Base-by-base conservation (phyloP, 208 protist genomes). In the Trypanosoma vivax region DNA sequence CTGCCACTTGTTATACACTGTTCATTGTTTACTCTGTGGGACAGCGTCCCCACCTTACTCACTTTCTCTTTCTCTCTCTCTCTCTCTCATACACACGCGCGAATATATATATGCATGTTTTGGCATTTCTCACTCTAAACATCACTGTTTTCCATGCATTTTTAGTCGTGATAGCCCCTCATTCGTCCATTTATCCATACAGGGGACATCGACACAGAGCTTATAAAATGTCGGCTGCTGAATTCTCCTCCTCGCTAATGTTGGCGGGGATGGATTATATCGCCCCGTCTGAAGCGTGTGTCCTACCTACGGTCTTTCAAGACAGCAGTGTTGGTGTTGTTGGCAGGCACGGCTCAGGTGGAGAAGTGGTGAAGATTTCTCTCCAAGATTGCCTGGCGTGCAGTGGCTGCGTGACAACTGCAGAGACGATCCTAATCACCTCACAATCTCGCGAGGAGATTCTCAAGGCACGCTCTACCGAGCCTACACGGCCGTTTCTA, bases 321-420 rank as follows among this genome's bases (percentile, higher is more conserved):
- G 11, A 21, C 30, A 39, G 50, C 25, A 40, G 11, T 14, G 38
- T 49, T 28, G 48, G 47, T 21, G 38, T 39, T 5, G 37, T 57
- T 18, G 27, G 13, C 5, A 19, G 48, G 16, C 41, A 56, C 33
- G n/a, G 13, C 47, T 23, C 63, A 5, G 25, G 5, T 21, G 52
- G 53, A 2, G 79, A 85, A 29, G 65, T 60, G 2, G 59, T 93
- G 49, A 86, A 91, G 50, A 87, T 96, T 28, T 73, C 70, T 2
- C 65, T 96, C 19, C 65, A 84, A 21, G 86, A 96, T 60, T 96
- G 90, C 57, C 69, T 96, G 18, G 90, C 90, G 5, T 96, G 90
- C 56, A 90, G 78, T 48, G 97, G 97, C 0, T 99, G 97, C 75
- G 87, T 99, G 45, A 99, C 97, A 7, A 97, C 95, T 3, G 96